These are phyloP conservation scores for Aaosphaeria pasadenensis DNA, from an alignment of 2,329 filamentous ascomycete species.

Conservation along the genomic window DNA sequence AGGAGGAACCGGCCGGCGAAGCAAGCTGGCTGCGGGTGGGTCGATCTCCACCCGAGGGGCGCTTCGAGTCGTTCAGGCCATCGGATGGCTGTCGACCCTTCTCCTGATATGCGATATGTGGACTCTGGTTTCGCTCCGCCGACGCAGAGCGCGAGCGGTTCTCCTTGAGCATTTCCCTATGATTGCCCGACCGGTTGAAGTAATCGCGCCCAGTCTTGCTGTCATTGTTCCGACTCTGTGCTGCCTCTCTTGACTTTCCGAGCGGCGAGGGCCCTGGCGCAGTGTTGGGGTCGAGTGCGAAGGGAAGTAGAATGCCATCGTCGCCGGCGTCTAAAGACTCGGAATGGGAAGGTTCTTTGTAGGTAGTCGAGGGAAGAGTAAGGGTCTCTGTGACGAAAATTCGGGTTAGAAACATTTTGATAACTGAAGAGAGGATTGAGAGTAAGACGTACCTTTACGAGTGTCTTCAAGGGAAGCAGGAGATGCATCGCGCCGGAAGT, in stretches of 20 bases:
- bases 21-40: slow-evolving; percentile 32
- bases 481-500: slow-evolving; percentile 38
- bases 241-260: slow-evolving; percentile 27
- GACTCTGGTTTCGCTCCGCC: slow-evolving; percentile 55
- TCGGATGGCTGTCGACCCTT: slow-evolving; percentile 67
- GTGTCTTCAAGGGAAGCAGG: slow-evolving; percentile 28
- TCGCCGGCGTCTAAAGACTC: slow-evolving; percentile 59
- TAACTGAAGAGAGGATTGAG: no score
- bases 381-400: slow-evolving; percentile 52
- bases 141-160: slow-evolving; percentile 45
- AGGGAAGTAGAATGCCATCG: slow-evolving; percentile 47
- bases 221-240: slow-evolving; percentile 17
- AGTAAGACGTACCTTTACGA: slow-evolving; percentile 29
- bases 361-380: slow-evolving; percentile 70
- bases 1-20: slow-evolving; percentile 29
- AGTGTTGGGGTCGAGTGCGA: slow-evolving; percentile 51
- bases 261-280: slow-evolving; percentile 40
- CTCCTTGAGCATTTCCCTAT: slow-evolving; percentile 42
- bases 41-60: slow-evolving; percentile 50
- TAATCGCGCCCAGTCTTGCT: slow-evolving; percentile 40
- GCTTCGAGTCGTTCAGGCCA: slow-evolving; percentile 55
- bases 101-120: slow-evolving; percentile 91
- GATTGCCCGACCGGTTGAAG: slow-evolving; percentile 39
- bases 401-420: not conserved
- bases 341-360: slow-evolving; percentile 75